A percentile compares a stretch with the other conserved stretches of the same genome.
Conservation (phyloP, 106 monocot species). For the Dioscorea zingiberensis region DNA sequence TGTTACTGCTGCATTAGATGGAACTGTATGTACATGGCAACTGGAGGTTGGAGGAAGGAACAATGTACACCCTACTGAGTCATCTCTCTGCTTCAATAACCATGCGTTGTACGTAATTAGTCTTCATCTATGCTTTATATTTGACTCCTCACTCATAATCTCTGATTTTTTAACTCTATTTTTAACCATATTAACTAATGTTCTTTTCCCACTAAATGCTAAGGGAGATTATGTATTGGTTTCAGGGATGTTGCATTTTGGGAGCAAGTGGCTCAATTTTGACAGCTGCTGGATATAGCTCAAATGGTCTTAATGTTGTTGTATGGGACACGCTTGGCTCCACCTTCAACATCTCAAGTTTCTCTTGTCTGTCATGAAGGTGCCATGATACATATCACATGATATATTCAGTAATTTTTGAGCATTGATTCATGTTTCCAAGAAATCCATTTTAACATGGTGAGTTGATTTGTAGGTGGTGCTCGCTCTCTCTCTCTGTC, state of each 20-base stretch:
- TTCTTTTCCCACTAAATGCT: too few relatives aligned
- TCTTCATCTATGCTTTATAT: background rate
- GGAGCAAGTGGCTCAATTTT: constrained; percentile 81
- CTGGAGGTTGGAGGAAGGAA: constrained; percentile 86
- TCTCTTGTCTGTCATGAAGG: constrained; percentile 96
- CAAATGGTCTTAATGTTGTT: constrained; percentile 74
- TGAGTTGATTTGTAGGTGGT: constrained; percentile 58
- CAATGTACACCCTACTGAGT: constrained; percentile 78
- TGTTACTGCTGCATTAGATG: constrained; percentile 86
- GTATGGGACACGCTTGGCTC: constrained; percentile 93
- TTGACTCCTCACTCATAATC: background rate
- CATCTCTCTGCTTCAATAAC: constrained; percentile 70
- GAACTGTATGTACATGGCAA: constrained; percentile 92
- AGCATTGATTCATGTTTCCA: too few relatives aligned
- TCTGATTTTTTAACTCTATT: too few relatives aligned
- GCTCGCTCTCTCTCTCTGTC: constrained; percentile 77
- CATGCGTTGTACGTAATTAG: constrained; percentile 75
- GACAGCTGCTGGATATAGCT: constrained; percentile 77
- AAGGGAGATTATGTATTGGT: constrained; percentile 3
- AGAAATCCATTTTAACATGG: too few relatives aligned
- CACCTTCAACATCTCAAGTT: constrained; percentile 72
- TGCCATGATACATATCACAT: constrained; percentile 13
- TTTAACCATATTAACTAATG: too few relatives aligned
- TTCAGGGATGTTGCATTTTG: constrained; percentile 76
- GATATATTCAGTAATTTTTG: background rate